These are phyloP conservation scores for Penicillium steckii DNA, from an alignment of 495 filamentous ascomycete genomes.

Conservation along the genomic window DNA sequence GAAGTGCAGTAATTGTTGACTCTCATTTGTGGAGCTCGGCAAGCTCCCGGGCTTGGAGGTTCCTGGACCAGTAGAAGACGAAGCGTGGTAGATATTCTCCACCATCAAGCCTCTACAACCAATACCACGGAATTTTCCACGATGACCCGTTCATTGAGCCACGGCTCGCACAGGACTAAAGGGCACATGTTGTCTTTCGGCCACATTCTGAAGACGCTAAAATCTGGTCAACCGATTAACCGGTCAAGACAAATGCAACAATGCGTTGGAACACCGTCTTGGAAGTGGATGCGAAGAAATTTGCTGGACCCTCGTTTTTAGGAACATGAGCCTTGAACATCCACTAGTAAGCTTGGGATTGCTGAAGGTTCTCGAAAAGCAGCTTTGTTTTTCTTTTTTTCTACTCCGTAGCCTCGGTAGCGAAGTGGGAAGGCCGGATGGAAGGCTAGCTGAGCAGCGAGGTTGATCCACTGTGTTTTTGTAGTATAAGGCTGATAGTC, in stretches of 20 bases:
- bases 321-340: not conserved
- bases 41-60: not conserved
- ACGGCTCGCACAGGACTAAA: not conserved
- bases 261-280: not conserved
- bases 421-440: not conserved
- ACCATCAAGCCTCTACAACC: not conserved
- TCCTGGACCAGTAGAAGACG: not conserved
- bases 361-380: not conserved
- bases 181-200: not conserved
- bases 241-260: constrained; percentile 1
- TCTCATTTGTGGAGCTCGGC: not conserved
- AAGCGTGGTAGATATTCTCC: not conserved
- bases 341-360: not conserved
- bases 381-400: too few relatives aligned
- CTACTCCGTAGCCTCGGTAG: not conserved
- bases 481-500: not conserved
- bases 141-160: not conserved
- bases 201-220: not conserved
- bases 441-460: not conserved
- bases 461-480: not conserved
- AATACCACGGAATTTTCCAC: not conserved
- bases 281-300: constrained; percentile 1
- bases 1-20: too few relatives aligned
- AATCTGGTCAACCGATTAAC: not conserved
- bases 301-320: not conserved